Conservation (phyloP, 2,329 filamentous ascomycete genomes). For the Incumbomyces delicatus region DNA sequence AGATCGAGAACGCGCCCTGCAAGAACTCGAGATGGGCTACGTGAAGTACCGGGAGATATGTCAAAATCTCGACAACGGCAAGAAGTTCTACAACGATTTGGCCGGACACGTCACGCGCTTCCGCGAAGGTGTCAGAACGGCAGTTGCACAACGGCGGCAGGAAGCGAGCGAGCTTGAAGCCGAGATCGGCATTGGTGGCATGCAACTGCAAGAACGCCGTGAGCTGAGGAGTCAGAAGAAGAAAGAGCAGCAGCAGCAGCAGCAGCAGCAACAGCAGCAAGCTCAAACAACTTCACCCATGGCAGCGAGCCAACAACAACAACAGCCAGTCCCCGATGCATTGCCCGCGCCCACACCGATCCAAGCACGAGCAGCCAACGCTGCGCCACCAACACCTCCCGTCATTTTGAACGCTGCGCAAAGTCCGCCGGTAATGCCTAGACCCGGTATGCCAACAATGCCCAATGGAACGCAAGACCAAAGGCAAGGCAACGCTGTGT, state of each 20-base stretch:
- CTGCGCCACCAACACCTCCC: conserved; percentile 17
- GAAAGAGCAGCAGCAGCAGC: conserved; percentile 7
- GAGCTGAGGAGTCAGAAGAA: conserved; percentile 32
- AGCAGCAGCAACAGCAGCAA: conserved; percentile 21
- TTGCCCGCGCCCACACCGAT: conserved; percentile 38
- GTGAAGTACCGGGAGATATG: conserved; percentile 95
- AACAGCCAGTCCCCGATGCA: conserved; percentile 18
- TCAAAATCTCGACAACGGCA: conserved; percentile 77
- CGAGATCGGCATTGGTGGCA: conserved; percentile 54
- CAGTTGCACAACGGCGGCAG: conserved; percentile 68
- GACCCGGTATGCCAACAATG: not conserved
- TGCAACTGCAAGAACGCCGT: conserved; percentile 40
- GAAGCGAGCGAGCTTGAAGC: conserved; percentile 72
- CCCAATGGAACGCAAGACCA: conserved; percentile 20
- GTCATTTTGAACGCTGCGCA: conserved; percentile 39
- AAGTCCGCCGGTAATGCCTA: conserved; percentile 34
- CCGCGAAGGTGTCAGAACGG: conserved; percentile 66
- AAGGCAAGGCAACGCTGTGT: conserved; percentile 44
- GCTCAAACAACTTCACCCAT: no score
- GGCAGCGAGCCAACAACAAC: no score
- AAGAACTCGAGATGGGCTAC: conserved; percentile 82
- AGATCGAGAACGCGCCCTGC: conserved; percentile 77
- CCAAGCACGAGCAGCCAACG: conserved; percentile 25
- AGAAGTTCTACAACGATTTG: conserved; percentile 96
- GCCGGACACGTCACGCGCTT: conserved; percentile 79